Base-by-base conservation (phyloP, 2,329 filamentous ascomycete species). In the Paracorniculantispora psalliotae region DNA sequence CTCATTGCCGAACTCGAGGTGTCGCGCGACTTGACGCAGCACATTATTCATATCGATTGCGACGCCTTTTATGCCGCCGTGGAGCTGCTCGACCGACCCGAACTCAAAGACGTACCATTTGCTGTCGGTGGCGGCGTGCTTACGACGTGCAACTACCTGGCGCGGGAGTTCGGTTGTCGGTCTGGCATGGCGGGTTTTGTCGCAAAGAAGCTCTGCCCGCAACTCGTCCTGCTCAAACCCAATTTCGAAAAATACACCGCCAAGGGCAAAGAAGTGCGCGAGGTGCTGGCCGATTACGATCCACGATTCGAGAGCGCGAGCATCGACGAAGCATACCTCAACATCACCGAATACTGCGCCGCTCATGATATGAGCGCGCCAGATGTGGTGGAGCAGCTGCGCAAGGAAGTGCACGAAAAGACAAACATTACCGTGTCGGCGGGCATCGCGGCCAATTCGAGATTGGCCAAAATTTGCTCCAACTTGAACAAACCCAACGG, bases 61-160 rank as follows among this genome's bases (percentile, higher is more conserved):
- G 94, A 99, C 77, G 94, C 94, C 17, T 99, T 99, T 73, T 99
- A 94, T 68, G 94, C 94, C 0, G 91, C 94, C 0, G 94, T 97
- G 0, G 94, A 97, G 71, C 90, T 87, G 65, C 81, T 92, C 3
- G 88, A 91, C 67, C 82, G 88, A 1, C 94, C 93, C 0, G 92
- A 96, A 69, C 80, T 99, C 48, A 90, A 89, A 61, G 80, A 92
- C 41, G 78, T 96, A 0, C 94, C 94, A 0, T 97, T 99, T 75
- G 92, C 93, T 0, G 94, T 99, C 0, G 94, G 94, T 0, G 77
- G 71, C 17, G 85, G 84, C 2, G 85, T 88, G 2, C 71, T 87
- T 26, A 85, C 84, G 21, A 87, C 84, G 0, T 87, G 84, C 69
- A 99, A 97, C 70, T 99, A 99, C 69, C 81, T 89, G 65, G 94